These are phyloP conservation scores for Dalbergia cochinchinensis DNA, from an alignment of 306 rosid genomes.

Conservation along the genomic window DNA sequence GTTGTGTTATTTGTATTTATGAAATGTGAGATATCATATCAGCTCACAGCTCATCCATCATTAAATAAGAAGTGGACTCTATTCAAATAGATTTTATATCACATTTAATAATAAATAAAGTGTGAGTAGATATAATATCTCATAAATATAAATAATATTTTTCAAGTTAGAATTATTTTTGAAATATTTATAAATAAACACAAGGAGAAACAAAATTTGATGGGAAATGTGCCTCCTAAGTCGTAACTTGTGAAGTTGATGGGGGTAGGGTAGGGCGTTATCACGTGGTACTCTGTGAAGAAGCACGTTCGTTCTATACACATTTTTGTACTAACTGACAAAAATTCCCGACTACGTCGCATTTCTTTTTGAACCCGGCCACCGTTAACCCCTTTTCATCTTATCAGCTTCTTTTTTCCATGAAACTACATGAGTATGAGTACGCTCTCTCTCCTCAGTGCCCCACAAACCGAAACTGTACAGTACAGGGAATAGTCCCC, in stretches of 20 bases:
- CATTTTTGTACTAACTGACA: slow-evolving; percentile 45
- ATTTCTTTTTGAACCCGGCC: slow-evolving; percentile 43
- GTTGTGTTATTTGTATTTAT: too few species aligned
- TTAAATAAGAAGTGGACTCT: too few species aligned
- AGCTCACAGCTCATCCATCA: too few species aligned
- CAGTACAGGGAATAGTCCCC: neutral
- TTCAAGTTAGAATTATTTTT: too few species aligned
- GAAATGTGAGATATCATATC: too few species aligned
- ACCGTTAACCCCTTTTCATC: slow-evolving; percentile 29
- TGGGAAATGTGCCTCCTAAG: neutral
- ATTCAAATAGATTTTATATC: too few species aligned
- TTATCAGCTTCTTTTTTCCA: neutral
- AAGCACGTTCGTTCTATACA: slow-evolving; percentile 34
- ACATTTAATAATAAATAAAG: too few species aligned
- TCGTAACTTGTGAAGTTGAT: slow-evolving; percentile 32
- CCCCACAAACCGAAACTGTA: neutral
- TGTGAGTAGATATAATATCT: too few species aligned
- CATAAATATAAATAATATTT: too few species aligned
- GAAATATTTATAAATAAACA: too few species aligned
- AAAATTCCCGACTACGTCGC: slow-evolving; percentile 48
- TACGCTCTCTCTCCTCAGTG: neutral
- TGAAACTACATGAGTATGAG: neutral
- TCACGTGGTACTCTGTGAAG: slow-evolving; percentile 40
- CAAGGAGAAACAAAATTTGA: neutral
- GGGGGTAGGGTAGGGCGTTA: neutral